Evolutionary conservation across 2,329 filamentous ascomycete species (phyloP), one percentile per base, ranked within the genome.

Genomic region (Arthrinium puccinioides): DNA sequence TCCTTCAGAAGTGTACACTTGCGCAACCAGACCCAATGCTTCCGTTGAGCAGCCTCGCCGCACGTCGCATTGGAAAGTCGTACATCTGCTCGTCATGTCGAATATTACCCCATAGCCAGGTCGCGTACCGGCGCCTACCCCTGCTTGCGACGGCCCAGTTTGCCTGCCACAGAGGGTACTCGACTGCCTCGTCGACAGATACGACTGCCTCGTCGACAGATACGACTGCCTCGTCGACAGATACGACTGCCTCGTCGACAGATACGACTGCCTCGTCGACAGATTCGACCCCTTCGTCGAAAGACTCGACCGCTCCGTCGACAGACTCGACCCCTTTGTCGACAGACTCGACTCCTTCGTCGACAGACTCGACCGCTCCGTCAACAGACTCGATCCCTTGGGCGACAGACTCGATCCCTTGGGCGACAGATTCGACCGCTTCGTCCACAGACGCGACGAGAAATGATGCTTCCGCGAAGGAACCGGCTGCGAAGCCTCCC

Each of bases 21-120:
- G 25, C 8, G 20, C 32, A 31, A 48, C 41, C 40, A 37, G 35
- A 45, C 44, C 47, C 52, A 50, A 62, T 62, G 59, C 57, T 60
- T 45, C 56, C 45, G 45, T 46, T 59, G 44, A 47, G 53, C 16
- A 47, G 51, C 29, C 45, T 45, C 21, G 44, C 47, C 39, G 41
- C 52, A 26, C 46, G 49, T 30, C 53, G 51, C 36, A 44, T 57
- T 32, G 48, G 48, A 41, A 43, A 40, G n/a, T 47, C 48, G 2
- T 52, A 53, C 34, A 39, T 54, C 39, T 57, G 53, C 40, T 42
- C 52, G 18, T 47, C 53, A 37, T 59, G 53, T 41, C 42, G 49
- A 31, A 43, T 43, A 15, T 38, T 43, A 23, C 14, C 27, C 19
- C 36, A 32, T 23, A 36, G 14, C 26, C 32, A 23, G 18, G 27